Conservation (phyloP, 2,329 filamentous ascomycete species). For the Venturia nashicola region DNA sequence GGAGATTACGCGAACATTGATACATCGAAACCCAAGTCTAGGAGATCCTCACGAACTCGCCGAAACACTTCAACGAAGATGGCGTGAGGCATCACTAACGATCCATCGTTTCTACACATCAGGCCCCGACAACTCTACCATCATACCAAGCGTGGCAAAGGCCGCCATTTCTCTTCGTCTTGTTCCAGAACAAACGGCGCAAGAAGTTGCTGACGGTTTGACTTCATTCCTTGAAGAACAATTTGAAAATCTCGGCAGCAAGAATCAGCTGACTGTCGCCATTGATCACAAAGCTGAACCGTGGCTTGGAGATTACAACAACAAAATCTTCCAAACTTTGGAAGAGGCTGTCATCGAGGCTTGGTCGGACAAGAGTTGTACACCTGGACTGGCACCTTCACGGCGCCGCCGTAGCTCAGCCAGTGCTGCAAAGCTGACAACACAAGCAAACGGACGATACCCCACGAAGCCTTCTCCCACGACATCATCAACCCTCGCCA, state of each 20-base stretch:
- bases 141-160: conserved; percentile 82
- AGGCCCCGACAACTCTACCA: conserved; percentile 73
- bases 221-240: conserved; percentile 54
- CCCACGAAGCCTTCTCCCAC: conserved; percentile 30
- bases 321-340: conserved; percentile 80
- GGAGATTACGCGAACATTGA: conserved; percentile 67
- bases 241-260: conserved; percentile 63
- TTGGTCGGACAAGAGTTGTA: conserved; percentile 48
- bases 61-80: conserved; percentile 77
- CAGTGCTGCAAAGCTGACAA: conserved; percentile 12
- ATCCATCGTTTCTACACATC: conserved; percentile 90
- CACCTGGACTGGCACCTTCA: neutral
- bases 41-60: conserved; percentile 59
- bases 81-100: conserved; percentile 89
- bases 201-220: conserved; percentile 58
- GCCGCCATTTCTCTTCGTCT: conserved; percentile 82
- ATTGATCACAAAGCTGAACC: conserved; percentile 93
- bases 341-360: conserved; percentile 74
- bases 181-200: conserved; percentile 84
- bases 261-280: conserved; percentile 67
- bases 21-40: conserved; percentile 56
- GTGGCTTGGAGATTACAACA: conserved; percentile 86
- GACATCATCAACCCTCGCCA: conserved; percentile 40
- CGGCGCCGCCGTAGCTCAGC: conserved; percentile 20
- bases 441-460: neutral